phyloP scores from a whole-genome alignment of 306 rosid genomes.

The Casuarina cunninghamiana region DNA sequence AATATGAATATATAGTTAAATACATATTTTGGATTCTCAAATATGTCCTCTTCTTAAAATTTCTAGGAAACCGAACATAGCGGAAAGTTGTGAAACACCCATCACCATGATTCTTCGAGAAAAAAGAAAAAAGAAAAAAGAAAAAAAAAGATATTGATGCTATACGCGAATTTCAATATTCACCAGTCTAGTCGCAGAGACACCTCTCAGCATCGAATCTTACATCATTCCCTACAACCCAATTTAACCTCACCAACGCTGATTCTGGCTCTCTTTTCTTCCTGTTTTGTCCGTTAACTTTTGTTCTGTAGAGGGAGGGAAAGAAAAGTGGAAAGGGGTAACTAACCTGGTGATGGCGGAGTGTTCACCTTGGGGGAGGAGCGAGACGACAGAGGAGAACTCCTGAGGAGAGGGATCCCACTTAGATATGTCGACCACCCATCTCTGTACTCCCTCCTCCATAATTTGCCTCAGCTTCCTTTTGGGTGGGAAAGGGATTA shows the following conservation, averaged over 20 bases:
- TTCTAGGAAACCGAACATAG: background rate
- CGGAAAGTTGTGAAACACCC: background rate
- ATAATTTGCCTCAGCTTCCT: conserved; percentile 10
- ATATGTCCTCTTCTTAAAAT: background rate
- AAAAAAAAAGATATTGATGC: no score
- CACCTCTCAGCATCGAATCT: no score
- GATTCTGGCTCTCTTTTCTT: background rate
- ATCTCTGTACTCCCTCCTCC: conserved; percentile 71
- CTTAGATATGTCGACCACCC: conserved; percentile 70
- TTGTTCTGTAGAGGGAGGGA: background rate
- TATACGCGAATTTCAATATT: no score
- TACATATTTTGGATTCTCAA: background rate
- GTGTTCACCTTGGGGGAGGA: conserved; percentile 55
- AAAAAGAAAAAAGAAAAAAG: no score
- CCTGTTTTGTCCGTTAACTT: background rate
- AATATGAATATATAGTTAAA: background rate
- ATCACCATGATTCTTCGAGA: no score
- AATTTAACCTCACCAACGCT: background rate
- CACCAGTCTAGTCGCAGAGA: no score
- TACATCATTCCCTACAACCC: background rate
- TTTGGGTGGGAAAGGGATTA: no score
- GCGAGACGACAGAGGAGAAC: conserved; percentile 56
- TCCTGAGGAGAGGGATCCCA: conserved; percentile 68
- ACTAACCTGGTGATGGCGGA: conserved; percentile 56
- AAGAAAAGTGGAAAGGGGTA: background rate